phyloP scores from a whole-genome alignment of 2,329 filamentous ascomycete species.

The Cladophialophora carrionii region DNA sequence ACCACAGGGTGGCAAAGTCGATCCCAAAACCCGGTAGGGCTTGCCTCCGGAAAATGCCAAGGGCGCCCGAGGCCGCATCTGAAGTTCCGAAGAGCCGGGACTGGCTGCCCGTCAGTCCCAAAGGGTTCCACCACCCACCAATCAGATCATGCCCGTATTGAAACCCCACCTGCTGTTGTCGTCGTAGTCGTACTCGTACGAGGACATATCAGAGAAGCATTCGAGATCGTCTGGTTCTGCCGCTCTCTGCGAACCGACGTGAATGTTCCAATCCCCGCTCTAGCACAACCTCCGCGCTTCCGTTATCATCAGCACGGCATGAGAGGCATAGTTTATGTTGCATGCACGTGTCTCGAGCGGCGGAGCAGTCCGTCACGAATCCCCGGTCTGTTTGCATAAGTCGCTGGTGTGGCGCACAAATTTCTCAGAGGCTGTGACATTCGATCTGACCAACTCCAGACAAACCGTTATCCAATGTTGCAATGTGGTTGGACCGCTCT shows the following conservation, averaged over 20 bases:
- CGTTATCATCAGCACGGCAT: background rate
- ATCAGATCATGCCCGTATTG: background rate
- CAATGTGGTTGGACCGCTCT: background rate
- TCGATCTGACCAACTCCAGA: slow-evolving; percentile 6
- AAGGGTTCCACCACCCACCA: background rate
- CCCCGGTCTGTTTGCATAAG: background rate
- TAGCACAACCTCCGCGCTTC: background rate
- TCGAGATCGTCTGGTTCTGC: background rate
- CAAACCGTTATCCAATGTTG: background rate
- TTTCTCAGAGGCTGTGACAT: background rate
- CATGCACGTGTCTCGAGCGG: background rate
- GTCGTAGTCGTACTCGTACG: background rate
- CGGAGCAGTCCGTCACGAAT: background rate
- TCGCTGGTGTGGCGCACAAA: background rate
- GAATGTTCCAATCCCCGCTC: background rate
- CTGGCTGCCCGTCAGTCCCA: background rate
- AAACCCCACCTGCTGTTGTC: background rate
- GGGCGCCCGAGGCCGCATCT: background rate
- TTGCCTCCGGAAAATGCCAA: background rate
- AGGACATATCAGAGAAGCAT: background rate
- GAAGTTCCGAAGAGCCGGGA: background rate
- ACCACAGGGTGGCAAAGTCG: slow-evolving; percentile 2
- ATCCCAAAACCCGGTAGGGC: background rate
- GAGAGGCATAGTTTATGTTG: background rate
- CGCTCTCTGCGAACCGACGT: background rate